Conservation (phyloP, 2,329 filamentous ascomycete genomes). For the Aspergillus pseudoglaucus region DNA sequence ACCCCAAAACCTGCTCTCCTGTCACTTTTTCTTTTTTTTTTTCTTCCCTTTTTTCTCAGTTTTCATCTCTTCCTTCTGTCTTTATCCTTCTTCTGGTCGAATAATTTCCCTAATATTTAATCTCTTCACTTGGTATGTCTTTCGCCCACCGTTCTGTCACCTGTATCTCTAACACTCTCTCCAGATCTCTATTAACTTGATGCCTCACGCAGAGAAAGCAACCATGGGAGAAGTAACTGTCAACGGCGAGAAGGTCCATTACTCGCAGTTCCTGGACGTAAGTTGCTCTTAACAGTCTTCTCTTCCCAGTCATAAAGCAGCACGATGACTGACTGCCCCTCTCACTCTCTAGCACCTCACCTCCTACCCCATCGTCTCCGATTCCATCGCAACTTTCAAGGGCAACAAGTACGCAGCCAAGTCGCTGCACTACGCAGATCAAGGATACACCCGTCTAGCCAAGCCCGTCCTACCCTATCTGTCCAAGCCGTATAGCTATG, state of each 20-base stretch:
- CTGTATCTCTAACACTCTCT: not conserved
- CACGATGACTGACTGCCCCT: conserved; percentile 11
- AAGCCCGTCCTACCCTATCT: conserved; percentile 74
- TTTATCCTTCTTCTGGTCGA: not conserved
- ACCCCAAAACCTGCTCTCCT: not conserved
- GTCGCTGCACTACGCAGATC: conserved; percentile 68
- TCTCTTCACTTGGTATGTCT: too few species aligned
- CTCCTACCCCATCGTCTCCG: conserved; percentile 76
- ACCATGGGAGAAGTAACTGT: conserved; percentile 42
- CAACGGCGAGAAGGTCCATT: conserved; percentile 43
- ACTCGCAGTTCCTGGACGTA: conserved; percentile 43
- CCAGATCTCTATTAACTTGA: conserved; percentile 15
- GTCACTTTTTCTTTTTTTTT: too few species aligned
- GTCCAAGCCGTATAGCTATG: conserved; percentile 69
- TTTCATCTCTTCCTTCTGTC: not conserved
- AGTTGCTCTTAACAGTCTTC: conserved; percentile 14
- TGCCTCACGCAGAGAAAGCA: conserved; percentile 46
- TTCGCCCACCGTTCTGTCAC: too few species aligned
- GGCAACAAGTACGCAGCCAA: conserved; percentile 75
- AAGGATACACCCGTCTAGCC: conserved; percentile 68
- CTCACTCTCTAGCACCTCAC: conserved; percentile 61
- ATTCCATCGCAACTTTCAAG: conserved; percentile 72
- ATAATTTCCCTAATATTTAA: too few species aligned
- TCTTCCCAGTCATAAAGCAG: not conserved
- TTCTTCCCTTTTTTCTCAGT: not conserved